phyloP scores from a whole-genome alignment of 148 eudicot species.

The Heliosperma pusillum region DNA sequence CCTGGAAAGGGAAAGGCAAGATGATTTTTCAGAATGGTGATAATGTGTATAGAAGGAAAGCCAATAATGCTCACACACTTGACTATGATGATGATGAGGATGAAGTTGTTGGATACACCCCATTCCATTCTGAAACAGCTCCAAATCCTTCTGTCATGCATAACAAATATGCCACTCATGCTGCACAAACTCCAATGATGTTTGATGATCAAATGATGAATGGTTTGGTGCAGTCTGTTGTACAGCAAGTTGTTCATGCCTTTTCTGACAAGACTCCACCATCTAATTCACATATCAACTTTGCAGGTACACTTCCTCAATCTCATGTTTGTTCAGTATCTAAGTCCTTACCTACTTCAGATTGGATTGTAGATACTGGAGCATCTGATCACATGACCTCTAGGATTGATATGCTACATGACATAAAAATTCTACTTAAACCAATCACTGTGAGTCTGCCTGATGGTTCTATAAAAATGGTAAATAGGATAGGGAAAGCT shows the following conservation, averaged over 20 bases:
- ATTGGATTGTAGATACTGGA: conserved; percentile 15
- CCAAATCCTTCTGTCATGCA: no score
- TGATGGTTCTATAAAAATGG: neutral
- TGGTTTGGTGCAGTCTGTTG: neutral
- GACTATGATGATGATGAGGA: no score
- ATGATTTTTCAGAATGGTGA: no score
- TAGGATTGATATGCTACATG: accelerated
- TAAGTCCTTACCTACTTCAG: no score
- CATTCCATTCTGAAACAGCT: no score
- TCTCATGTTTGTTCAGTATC: neutral
- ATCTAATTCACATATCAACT: neutral
- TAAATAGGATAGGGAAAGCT: neutral
- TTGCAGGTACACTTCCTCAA: neutral
- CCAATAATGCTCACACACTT: no score
- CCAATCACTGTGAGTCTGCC: neutral
- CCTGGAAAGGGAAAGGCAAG: no score
- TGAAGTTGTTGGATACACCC: no score
- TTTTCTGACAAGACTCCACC: neutral
- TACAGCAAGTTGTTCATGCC: neutral
- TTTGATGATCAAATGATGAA: no score
- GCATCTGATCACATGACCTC: conserved; percentile 9
- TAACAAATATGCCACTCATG: no score
- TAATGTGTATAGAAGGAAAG: no score
- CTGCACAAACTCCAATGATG: no score
- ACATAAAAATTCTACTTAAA: accelerated